Evolutionary conservation across 2,329 filamentous ascomycete genomes (phyloP).

Genomic region (Phialophora tarda): DNA sequence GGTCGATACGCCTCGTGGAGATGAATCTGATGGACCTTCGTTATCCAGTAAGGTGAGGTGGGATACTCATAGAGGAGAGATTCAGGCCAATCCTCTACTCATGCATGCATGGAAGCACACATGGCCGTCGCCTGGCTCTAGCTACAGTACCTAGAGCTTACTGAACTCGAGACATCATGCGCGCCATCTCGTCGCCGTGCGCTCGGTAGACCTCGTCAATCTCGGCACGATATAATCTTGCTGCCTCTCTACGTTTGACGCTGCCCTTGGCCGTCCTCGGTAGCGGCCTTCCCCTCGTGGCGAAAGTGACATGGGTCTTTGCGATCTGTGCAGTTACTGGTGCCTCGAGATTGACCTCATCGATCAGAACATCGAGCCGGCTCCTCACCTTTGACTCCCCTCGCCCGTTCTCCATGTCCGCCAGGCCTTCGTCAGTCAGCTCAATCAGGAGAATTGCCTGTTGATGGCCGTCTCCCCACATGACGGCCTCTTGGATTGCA

Average conservation of each 20-base stretch:
- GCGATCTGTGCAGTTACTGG: constrained; percentile 12
- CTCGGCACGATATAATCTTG: constrained; percentile 1
- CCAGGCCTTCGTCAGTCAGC: constrained; percentile 5
- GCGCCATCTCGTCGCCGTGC: constrained; percentile 11
- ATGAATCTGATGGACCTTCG: neutral
- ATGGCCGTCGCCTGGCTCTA: too few species aligned
- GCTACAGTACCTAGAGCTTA: neutral
- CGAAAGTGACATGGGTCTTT: constrained; percentile 7
- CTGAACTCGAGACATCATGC: constrained; percentile 17
- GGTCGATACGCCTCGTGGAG: neutral
- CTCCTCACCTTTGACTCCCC: neutral
- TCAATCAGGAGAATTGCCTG: constrained; percentile 9
- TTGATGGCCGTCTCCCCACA: constrained; percentile 17
- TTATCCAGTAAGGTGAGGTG: neutral
- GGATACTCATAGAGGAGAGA: too few species aligned
- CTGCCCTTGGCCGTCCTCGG: constrained; percentile 11
- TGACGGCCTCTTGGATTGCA: constrained; percentile 8
- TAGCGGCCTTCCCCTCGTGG: constrained; percentile 4
- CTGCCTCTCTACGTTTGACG: constrained; percentile 6
- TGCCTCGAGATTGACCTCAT: constrained; percentile 12
- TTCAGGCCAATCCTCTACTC: neutral
- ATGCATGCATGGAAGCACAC: neutral
- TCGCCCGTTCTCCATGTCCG: neutral
- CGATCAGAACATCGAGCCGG: constrained; percentile 4
- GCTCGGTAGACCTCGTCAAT: constrained; percentile 14